phyloP scores from a whole-genome alignment of 176 grass and related monocot genomes.

The Themeda triandra region DNA sequence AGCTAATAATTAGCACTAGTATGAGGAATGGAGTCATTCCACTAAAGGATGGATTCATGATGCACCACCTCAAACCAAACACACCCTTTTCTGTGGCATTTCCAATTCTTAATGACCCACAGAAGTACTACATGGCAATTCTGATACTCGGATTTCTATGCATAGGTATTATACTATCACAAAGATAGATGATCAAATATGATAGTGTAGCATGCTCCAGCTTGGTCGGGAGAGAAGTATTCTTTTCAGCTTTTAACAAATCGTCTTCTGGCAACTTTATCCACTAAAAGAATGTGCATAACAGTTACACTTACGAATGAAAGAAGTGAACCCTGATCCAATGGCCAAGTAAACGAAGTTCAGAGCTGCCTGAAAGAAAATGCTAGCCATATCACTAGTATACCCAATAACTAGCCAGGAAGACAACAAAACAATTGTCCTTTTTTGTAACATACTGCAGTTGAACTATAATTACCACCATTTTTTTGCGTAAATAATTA shows the following conservation, averaged over 20 bases:
- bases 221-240: neutral
- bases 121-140: neutral
- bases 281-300: neutral
- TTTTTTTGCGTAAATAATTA: neutral
- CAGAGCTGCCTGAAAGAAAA: constrained; percentile 41
- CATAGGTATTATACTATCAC: neutral
- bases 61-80: too few relatives aligned
- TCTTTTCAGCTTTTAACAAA: neutral
- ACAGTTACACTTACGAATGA: constrained; percentile 33
- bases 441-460: neutral
- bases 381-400: neutral
- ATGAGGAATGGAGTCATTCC: too few relatives aligned
- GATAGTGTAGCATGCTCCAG: neutral
- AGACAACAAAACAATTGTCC: neutral
- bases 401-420: neutral
- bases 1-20: too few relatives aligned
- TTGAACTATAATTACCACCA: neutral
- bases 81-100: neutral
- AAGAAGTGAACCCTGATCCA: constrained; percentile 26
- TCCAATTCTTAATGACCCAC: neutral
- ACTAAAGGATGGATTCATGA: too few relatives aligned
- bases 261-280: neutral
- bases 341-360: constrained; percentile 49
- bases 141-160: neutral
- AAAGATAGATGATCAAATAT: neutral